Conservation (phyloP, 176 grass and related monocot genomes). For the Lolium rigidum region DNA sequence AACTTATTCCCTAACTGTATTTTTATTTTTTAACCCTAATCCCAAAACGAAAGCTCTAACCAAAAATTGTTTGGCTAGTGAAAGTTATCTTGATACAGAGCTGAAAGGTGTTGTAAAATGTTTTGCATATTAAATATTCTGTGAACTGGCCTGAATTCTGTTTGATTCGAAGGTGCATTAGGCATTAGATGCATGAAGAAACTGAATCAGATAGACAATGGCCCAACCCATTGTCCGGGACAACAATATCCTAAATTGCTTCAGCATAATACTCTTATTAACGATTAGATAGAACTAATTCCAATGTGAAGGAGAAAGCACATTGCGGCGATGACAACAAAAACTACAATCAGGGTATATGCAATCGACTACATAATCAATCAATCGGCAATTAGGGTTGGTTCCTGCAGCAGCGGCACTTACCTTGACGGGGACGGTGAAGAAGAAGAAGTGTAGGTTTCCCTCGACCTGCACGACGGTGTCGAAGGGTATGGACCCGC, state of each 20-base stretch:
- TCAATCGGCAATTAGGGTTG: constrained; percentile 25
- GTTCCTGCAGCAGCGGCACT: background rate
- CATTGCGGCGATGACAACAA: background rate
- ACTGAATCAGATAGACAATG: background rate
- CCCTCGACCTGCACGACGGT: constrained; percentile 74
- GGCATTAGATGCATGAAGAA: background rate
- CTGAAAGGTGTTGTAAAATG: constrained; percentile 8
- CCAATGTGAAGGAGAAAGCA: background rate
- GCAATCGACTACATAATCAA: background rate
- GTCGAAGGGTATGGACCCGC: constrained; percentile 77
- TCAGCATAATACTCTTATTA: background rate
- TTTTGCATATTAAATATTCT: too few relatives aligned
- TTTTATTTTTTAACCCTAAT: background rate
- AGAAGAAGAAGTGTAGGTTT: constrained; percentile 61
- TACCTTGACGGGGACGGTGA: constrained; percentile 78
- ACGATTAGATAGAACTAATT: background rate
- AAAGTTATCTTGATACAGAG: background rate
- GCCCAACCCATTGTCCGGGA: background rate
- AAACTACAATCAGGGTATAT: too few relatives aligned
- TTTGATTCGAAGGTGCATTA: background rate
- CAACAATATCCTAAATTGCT: background rate
- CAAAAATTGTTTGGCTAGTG: background rate
- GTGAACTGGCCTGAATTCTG: background rate
- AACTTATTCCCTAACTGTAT: too few relatives aligned
- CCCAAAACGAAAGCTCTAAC: background rate